Base-by-base conservation (phyloP, 495 filamentous ascomycete species). In the Penicillium canescens region DNA sequence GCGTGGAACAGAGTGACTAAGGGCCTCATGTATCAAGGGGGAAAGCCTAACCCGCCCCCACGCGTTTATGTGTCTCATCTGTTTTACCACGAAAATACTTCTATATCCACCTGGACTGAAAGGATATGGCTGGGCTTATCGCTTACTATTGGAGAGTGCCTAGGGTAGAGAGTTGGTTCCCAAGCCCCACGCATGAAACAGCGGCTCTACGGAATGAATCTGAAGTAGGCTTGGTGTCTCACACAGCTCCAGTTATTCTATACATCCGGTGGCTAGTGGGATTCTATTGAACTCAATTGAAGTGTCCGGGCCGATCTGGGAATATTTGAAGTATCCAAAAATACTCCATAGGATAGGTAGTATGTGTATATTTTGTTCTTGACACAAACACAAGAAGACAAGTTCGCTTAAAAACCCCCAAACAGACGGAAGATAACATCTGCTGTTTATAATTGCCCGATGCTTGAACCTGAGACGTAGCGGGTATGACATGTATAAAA, bases 21-120 rank as follows among this genome's bases (percentile, higher is more conserved):
- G 40, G 28, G 24, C 28, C 13, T 50, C 44, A 45, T 16, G 46
- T 46, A 49, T 57, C 54, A 57, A 61, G 58, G 58, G 56, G 57
- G 41, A 24, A 41, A 24, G 8, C 12, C 37, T 40, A 46, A 12
- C 45, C 21, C 41, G 26, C 20, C 14, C 46, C 56, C 57, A 63
- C 57, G 46, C 53, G 57, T 63, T 60, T 63, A 48, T 42, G 41
- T 54, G 49, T 57, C 50, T 54, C 41, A 57, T 50, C 38, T 14
- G 42, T 50, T 50, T 50, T 34, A 45, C 35, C 6, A 23, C 14
- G 37, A 20, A 31, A 21, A 34, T 11, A 33, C 43, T 7, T 11
- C 23, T n/a, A 23, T 41, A 16, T 14, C 43, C 34, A 33, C 43
- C 28, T 46, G 13, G 3, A 24, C 42, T 39, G 34, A n/a, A 33